These are phyloP conservation scores for Elymus sibiricus DNA, from an alignment of 176 grass and related monocot species.

Conservation along the genomic window DNA sequence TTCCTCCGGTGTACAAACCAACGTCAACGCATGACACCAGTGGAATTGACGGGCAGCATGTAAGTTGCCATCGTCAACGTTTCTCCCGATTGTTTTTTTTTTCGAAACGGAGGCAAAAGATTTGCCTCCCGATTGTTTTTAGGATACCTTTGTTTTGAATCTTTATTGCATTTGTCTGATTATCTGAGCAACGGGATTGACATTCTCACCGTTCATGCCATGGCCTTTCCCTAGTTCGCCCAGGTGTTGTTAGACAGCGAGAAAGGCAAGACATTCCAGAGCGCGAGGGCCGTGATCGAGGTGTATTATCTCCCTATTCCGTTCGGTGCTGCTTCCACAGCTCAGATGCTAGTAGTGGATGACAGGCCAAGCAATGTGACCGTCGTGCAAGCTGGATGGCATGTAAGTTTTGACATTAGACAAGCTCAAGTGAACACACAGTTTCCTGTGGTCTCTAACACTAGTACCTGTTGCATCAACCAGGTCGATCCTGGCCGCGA, in stretches of 20 bases:
- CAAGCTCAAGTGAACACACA: background rate
- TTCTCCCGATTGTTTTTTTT: background rate
- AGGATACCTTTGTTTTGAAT: background rate
- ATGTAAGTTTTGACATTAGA: slow-evolving; percentile 6
- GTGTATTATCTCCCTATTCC: background rate
- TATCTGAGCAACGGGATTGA: background rate
- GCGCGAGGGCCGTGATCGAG: background rate
- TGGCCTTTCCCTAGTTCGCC: background rate
- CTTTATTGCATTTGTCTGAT: background rate
- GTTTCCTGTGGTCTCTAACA: background rate
- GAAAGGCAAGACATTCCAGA: background rate
- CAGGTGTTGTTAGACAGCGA: background rate
- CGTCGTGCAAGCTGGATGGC: slow-evolving; percentile 12
- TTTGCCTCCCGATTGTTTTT: background rate
- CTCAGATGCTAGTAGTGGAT: background rate
- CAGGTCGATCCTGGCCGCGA: background rate
- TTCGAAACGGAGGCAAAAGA: no score
- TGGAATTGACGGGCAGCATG: background rate
- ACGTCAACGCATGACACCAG: background rate
- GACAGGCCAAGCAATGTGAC: background rate
- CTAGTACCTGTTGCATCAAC: background rate
- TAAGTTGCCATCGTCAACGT: background rate
- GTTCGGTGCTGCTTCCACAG: background rate
- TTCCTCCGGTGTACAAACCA: background rate
- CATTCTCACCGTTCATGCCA: background rate